phyloP scores from a whole-genome alignment of 164 flowering plant genomes.

The Pachysandra terminalis region DNA sequence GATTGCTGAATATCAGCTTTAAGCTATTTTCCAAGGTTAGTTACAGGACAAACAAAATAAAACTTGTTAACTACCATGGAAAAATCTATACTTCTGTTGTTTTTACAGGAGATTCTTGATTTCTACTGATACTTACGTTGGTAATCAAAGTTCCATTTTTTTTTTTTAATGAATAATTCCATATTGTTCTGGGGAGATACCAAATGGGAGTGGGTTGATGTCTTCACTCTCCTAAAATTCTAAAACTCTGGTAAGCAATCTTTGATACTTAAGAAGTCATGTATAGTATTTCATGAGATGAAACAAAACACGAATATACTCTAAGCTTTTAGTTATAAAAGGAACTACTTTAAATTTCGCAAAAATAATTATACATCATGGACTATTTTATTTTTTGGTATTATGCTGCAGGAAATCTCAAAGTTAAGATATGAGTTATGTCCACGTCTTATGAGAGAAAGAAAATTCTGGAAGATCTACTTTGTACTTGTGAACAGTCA shows the following conservation, averaged over 20 bases:
- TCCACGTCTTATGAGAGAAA: constrained; percentile 85
- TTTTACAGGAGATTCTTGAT: too few species aligned
- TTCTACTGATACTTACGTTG: too few species aligned
- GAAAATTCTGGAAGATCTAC: constrained; percentile 91
- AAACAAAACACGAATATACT: not conserved
- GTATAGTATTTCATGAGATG: not conserved
- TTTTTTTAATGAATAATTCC: too few species aligned
- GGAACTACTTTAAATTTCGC: not conserved
- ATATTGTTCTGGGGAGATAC: too few species aligned
- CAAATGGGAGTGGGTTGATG: not conserved
- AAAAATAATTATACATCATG: too few species aligned
- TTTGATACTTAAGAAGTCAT: not conserved
- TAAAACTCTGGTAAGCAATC: not conserved
- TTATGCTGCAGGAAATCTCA: constrained; percentile 70
- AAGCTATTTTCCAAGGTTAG: too few species aligned
- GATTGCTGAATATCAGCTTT: too few species aligned
- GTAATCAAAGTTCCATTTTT: too few species aligned
- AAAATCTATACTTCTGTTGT: too few species aligned
- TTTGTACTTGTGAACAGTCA: constrained; percentile 76
- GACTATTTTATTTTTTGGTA: not conserved
- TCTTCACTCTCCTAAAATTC: not conserved
- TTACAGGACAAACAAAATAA: too few species aligned
- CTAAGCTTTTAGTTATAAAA: not conserved
- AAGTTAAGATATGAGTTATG: constrained; percentile 81
- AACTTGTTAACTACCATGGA: too few species aligned